Conservation (phyloP, 2,329 filamentous ascomycete genomes). For the Orbilia ellipsospora region DNA sequence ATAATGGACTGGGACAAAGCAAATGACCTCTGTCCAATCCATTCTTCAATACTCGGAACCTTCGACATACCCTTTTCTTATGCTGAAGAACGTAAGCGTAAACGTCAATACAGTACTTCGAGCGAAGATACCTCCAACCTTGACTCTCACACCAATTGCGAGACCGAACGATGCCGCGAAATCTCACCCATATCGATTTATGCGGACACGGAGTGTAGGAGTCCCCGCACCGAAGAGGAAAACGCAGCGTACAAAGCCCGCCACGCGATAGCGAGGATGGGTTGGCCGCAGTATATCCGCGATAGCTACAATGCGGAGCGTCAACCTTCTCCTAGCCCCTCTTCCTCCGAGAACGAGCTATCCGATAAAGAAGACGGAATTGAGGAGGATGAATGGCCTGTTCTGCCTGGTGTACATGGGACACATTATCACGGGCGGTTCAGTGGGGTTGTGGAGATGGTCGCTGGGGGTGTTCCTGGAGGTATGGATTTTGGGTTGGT, state of each 20-base stretch:
- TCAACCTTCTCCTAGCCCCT: no score
- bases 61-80: not conserved
- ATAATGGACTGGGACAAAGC: not conserved
- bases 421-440: no score
- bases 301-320: not conserved
- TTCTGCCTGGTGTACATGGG: no score
- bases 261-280: not conserved
- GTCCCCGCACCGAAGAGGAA: conserved; percentile 9
- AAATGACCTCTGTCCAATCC: not conserved
- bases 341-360: no score
- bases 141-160: no score
- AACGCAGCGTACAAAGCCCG: conserved; percentile 18
- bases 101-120: not conserved
- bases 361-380: no score
- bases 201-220: conserved; percentile 24
- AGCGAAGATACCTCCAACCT: not conserved
- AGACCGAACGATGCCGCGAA: no score
- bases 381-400: no score
- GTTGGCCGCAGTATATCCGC: conserved; percentile 22
- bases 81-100: not conserved
- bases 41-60: not conserved
- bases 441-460: no score
- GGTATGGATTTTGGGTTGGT: no score
- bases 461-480: no score
- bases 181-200: conserved; percentile 13